Evolutionary conservation across 2,329 filamentous ascomycete species (phyloP).

Genomic region (Pestalotiopsis sp.): DNA sequence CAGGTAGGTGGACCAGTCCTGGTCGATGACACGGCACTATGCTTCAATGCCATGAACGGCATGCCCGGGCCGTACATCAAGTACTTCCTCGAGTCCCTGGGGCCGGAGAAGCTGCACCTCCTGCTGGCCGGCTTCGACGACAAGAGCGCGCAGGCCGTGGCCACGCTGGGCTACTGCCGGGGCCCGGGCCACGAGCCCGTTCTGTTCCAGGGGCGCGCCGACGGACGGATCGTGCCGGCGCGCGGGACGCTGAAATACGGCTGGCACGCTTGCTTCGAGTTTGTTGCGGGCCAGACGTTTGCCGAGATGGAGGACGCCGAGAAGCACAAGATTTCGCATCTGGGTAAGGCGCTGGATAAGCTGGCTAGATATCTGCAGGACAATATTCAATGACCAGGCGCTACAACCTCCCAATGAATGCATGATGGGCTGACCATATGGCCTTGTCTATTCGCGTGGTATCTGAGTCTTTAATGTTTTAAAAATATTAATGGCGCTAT

Average conservation of each 20-base stretch:
- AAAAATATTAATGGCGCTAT: too few species aligned
- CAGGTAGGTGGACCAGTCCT: constrained; percentile 77
- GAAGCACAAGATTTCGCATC: constrained; percentile 93
- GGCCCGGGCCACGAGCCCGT: constrained; percentile 83
- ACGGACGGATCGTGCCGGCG: constrained; percentile 81
- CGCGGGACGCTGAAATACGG: constrained; percentile 68
- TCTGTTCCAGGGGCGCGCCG: constrained; percentile 88
- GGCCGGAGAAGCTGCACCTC: constrained; percentile 85
- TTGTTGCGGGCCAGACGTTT: constrained; percentile 64
- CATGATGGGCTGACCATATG: too few species aligned
- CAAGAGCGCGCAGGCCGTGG: constrained; percentile 90
- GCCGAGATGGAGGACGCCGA: constrained; percentile 90
- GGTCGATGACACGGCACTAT: constrained; percentile 95
- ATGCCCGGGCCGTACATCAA: constrained; percentile 97
- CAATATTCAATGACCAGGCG: too few species aligned
- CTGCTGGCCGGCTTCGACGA: constrained; percentile 86
- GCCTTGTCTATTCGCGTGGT: too few species aligned
- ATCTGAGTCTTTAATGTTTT: too few species aligned
- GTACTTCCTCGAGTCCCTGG: constrained; percentile 86
- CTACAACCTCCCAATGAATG: too few species aligned
- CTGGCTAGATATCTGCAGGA: constrained; percentile 40
- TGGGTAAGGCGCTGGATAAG: constrained; percentile 81
- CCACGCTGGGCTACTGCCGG: constrained; percentile 89
- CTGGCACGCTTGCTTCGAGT: constrained; percentile 97
- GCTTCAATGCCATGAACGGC: constrained; percentile 86